Conservation (phyloP, 2,329 filamentous ascomycete species). For the Lecanicillium sp. region DNA sequence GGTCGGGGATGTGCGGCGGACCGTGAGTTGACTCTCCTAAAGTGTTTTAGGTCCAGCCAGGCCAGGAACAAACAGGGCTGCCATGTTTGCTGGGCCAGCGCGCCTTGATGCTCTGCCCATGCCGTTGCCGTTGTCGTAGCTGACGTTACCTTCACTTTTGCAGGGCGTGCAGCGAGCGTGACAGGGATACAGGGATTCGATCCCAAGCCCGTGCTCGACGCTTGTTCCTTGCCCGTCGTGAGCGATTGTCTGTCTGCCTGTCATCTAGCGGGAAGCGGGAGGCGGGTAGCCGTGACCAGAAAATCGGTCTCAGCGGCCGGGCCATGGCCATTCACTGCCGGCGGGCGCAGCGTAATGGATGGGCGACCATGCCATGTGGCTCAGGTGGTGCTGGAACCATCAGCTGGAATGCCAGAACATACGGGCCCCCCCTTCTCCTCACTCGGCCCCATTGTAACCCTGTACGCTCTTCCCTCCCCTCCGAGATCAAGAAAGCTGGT, state of each 20-base stretch:
- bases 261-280: slow-evolving; percentile 5
- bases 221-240: background rate
- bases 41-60: slow-evolving; percentile 7
- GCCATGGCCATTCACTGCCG: slow-evolving; percentile 3
- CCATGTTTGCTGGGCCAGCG: slow-evolving; percentile 6
- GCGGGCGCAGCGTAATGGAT: slow-evolving; percentile 9
- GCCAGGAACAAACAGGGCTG: slow-evolving; percentile 8
- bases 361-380: slow-evolving; percentile 2
- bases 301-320: slow-evolving; percentile 2
- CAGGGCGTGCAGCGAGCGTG: background rate
- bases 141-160: background rate
- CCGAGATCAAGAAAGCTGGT: background rate
- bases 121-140: background rate
- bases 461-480: background rate
- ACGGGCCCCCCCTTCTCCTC: background rate
- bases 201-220: background rate
- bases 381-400: background rate
- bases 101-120: background rate
- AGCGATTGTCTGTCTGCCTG: background rate
- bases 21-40: slow-evolving; percentile 1
- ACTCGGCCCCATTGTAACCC: no score
- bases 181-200: background rate
- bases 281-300: slow-evolving; percentile 4
- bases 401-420: no score
- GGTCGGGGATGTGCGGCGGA: slow-evolving; percentile 9